Evolutionary conservation across 345 rosid species (phyloP).

Genomic region (Brassica rapa): DNA sequence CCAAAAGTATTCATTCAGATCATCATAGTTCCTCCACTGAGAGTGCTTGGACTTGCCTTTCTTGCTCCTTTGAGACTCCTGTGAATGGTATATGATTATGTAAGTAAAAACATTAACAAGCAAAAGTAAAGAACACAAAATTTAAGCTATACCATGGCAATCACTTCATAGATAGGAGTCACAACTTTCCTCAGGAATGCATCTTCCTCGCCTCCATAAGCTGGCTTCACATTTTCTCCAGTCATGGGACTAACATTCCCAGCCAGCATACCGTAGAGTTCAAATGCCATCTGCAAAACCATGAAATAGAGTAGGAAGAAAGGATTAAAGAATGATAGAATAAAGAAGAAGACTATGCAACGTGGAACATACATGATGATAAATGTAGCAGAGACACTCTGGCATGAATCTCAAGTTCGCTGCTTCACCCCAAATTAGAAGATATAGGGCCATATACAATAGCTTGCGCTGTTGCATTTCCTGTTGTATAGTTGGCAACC

Average conservation of each 20-base stretch:
- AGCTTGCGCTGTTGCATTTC: conserved; percentile 98
- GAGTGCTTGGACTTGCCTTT: conserved; percentile 94
- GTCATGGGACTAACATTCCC: conserved; percentile 98
- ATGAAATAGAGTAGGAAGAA: not conserved
- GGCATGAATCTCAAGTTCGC: conserved; percentile 99
- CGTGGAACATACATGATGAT: conserved; percentile 81
- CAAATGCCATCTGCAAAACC: conserved; percentile 86
- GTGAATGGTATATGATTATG: conserved; percentile 28
- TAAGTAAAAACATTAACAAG: conserved; percentile 6
- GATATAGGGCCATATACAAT: conserved; percentile 93
- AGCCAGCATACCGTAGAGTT: conserved; percentile 96
- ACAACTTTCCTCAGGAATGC: conserved; percentile 93
- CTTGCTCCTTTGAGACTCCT: conserved; percentile 91
- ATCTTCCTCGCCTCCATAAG: conserved; percentile 97
- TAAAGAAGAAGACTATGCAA: not conserved
- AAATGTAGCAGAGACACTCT: conserved; percentile 97
- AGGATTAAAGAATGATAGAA: not conserved
- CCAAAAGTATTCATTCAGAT: conserved; percentile 98
- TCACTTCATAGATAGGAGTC: conserved; percentile 86
- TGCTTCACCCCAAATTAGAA: conserved; percentile 99
- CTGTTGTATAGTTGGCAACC: conserved; percentile 99
- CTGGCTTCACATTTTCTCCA: conserved; percentile 96
- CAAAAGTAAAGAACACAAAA: not conserved
- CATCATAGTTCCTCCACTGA: conserved; percentile 99
- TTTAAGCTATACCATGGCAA: conserved; percentile 55